These are phyloP conservation scores for Circinella umbellata DNA, from an alignment of 371 early-diverging fungal species.

Conservation along the genomic window DNA sequence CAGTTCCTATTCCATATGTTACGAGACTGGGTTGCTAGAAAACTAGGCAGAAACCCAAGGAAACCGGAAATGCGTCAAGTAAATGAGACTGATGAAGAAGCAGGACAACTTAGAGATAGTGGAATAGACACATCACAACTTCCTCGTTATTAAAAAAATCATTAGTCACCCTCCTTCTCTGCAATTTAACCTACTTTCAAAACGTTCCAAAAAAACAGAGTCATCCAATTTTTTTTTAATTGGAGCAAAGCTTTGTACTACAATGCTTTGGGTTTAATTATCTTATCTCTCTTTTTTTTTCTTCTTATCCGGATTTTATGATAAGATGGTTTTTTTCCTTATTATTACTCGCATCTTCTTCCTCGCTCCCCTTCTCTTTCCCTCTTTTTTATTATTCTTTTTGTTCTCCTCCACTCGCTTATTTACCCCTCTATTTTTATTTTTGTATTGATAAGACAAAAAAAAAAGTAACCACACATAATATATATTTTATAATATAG, in stretches of 20 bases:
- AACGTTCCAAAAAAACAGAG: no score
- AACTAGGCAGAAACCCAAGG: slow-evolving; percentile 13
- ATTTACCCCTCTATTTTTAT: no score
- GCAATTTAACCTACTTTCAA: no score
- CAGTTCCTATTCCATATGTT: slow-evolving; percentile 41
- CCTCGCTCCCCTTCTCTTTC: no score
- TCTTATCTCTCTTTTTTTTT: not conserved
- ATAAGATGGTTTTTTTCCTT: not conserved
- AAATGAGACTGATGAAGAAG: not conserved
- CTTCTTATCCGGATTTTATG: not conserved
- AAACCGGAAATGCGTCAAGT: not conserved
- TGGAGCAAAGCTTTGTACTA: not conserved
- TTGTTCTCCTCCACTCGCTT: no score
- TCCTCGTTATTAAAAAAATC: no score
- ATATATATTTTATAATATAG: not conserved
- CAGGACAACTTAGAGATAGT: slow-evolving; percentile 1
- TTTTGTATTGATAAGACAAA: no score
- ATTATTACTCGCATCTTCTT: no score
- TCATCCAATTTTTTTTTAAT: not conserved
- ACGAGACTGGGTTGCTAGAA: slow-evolving; percentile 28
- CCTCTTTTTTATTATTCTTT: no score
- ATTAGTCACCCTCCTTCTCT: no score
- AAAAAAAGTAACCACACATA: not conserved
- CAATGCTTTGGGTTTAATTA: not conserved
- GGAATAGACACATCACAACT: not conserved